Conservation (phyloP, 805 yeast genomes). For the Allodekkera sacchari region DNA sequence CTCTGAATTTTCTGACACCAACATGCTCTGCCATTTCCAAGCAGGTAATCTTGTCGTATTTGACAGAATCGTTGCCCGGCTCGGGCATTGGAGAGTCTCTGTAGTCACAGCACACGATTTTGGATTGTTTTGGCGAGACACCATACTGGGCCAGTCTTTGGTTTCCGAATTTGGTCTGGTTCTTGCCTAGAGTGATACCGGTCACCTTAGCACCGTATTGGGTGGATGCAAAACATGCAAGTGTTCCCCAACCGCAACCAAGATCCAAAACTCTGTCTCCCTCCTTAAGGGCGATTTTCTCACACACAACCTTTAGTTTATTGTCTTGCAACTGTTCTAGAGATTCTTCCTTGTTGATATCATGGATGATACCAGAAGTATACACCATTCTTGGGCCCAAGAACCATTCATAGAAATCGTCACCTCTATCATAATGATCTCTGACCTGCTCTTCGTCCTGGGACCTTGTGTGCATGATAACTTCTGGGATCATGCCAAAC, state of each 20-base stretch:
- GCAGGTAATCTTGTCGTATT: slow-evolving; percentile 81
- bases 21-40: slow-evolving; percentile 96
- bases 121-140: slow-evolving; percentile 57
- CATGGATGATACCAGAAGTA: slow-evolving; percentile 78
- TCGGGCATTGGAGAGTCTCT: slow-evolving; percentile 79
- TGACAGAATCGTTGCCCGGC: slow-evolving; percentile 27
- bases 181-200: slow-evolving; percentile 82
- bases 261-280: slow-evolving; percentile 76
- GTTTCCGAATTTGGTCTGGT: slow-evolving; percentile 89
- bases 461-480: slow-evolving; percentile 81
- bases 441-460: slow-evolving; percentile 96
- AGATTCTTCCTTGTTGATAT: slow-evolving; percentile 62
- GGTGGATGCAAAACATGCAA: slow-evolving; percentile 75
- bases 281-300: slow-evolving; percentile 63
- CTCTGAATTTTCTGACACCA: slow-evolving; percentile 74
- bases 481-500: slow-evolving; percentile 88
- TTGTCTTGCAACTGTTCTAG: slow-evolving; percentile 81
- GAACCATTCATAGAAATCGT: slow-evolving; percentile 90
- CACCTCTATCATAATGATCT: slow-evolving; percentile 94
- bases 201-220: slow-evolving; percentile 81
- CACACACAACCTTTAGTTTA: slow-evolving; percentile 80
- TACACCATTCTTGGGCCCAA: slow-evolving; percentile 92
- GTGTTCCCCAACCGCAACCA: slow-evolving; percentile 97
- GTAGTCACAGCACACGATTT: slow-evolving; percentile 77
- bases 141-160: slow-evolving; percentile 61